Conservation (phyloP, 1,139 yeast genomes). For the Meyerozyma carpophila region DNA sequence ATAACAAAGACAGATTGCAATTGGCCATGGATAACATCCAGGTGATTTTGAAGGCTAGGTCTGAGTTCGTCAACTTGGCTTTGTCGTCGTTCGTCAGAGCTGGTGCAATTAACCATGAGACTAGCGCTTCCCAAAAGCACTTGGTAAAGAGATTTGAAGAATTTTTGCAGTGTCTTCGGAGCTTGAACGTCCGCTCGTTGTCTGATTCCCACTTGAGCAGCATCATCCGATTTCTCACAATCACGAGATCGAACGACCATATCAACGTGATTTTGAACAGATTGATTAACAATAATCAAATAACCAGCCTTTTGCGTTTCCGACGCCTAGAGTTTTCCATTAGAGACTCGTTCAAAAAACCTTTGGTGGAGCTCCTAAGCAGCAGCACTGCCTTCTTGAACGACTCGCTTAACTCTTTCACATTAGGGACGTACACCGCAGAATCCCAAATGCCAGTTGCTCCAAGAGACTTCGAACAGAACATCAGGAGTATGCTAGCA, state of each 20-base stretch:
- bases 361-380: conserved; percentile 2
- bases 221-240: conserved; percentile 24
- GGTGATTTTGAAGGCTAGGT: background rate
- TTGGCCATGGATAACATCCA: background rate
- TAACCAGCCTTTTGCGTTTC: conserved; percentile 10
- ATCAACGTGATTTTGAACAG: conserved; percentile 27
- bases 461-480: background rate
- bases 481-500: background rate
- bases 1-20: background rate
- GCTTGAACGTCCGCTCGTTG: conserved; percentile 14
- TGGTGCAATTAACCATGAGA: background rate
- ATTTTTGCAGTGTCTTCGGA: conserved; percentile 19
- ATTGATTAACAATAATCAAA: conserved; percentile 10
- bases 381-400: conserved; percentile 4
- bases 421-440: background rate
- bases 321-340: conserved; percentile 11
- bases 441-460: background rate
- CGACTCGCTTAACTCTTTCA: conserved; percentile 2
- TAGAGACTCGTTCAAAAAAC: conserved; percentile 3
- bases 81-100: background rate
- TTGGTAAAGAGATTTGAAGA: conserved; percentile 9
- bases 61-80: background rate
- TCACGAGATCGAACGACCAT: conserved; percentile 16
- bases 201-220: conserved; percentile 19
- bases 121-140: background rate